Conservation (phyloP, 1,284 basidiomycete genomes). For the Phylloporus sp. region DNA sequence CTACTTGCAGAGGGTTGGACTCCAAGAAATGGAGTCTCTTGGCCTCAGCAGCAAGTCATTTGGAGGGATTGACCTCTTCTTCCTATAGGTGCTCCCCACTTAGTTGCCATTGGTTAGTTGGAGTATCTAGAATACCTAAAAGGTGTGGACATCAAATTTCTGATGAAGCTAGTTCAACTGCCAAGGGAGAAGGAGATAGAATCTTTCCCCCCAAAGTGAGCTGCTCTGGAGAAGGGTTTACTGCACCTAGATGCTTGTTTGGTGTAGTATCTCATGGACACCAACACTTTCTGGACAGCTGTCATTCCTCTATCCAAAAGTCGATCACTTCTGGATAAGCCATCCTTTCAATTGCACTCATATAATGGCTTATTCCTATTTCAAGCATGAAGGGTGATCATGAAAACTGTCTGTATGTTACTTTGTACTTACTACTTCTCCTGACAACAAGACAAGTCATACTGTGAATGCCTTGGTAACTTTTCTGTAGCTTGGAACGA, state of each 20-base stretch:
- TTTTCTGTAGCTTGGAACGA: not conserved
- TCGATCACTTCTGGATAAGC: conserved; percentile 4
- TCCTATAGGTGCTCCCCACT: not conserved
- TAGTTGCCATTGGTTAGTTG: not conserved
- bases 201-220: not conserved
- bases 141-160: not conserved
- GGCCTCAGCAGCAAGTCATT: not conserved
- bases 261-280: conserved; percentile 1
- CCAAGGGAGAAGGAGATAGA: not conserved
- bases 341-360: too few species aligned
- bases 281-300: conserved; percentile 10
- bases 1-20: not conserved
- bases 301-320: conserved; percentile 6
- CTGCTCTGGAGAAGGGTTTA: conserved; percentile 5
- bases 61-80: not conserved
- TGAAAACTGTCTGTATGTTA: conserved; percentile 4
- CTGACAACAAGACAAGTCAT: not conserved
- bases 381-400: not conserved
- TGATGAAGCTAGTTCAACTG: conserved; percentile 2
- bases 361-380: not conserved
- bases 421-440: conserved; percentile 2
- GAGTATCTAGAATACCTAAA: not conserved
- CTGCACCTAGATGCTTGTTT: not conserved
- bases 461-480: not conserved
- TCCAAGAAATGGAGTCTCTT: not conserved